phyloP scores from a whole-genome alignment of 768 basidiomycete genomes.

The Rubroboletus satanas region DNA sequence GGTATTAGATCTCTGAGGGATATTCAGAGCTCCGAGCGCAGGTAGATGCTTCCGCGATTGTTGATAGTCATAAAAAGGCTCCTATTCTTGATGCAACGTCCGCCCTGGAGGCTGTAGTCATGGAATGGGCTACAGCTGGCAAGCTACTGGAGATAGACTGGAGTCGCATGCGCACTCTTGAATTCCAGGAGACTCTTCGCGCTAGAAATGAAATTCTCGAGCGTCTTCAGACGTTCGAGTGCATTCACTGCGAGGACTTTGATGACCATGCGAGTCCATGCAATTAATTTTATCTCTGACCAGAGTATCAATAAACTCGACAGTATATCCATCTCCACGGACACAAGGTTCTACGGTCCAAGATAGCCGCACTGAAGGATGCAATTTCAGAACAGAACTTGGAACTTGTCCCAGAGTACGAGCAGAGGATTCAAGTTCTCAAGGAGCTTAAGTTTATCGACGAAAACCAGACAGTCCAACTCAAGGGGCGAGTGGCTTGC shows the following conservation, averaged over 20 bases:
- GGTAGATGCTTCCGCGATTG: constrained; percentile 69
- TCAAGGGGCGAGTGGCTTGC: constrained; percentile 97
- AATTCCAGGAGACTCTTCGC: constrained; percentile 83
- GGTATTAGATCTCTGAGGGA: neutral
- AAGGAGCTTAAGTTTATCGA: constrained; percentile 92
- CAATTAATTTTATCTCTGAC: neutral
- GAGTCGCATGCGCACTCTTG: constrained; percentile 75
- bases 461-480: constrained; percentile 89
- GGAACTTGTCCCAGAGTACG: constrained; percentile 95
- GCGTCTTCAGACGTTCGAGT: constrained; percentile 42
- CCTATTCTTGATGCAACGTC: constrained; percentile 55
- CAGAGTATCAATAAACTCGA: constrained; percentile 6
- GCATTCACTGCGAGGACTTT: constrained; percentile 64
- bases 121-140: constrained; percentile 51
- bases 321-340: constrained; percentile 79
- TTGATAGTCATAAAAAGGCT: constrained; percentile 61
- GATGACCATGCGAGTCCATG: constrained; percentile 61
- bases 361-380: constrained; percentile 73
- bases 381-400: constrained; percentile 95
- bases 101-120: constrained; percentile 45
- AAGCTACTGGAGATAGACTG: constrained; percentile 78
- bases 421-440: constrained; percentile 87
- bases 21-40: constrained; percentile 28
- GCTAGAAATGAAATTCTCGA: constrained; percentile 48
- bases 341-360: constrained; percentile 67